Conservation (phyloP, 441 rosid species). For the Corymbia calophylla region DNA sequence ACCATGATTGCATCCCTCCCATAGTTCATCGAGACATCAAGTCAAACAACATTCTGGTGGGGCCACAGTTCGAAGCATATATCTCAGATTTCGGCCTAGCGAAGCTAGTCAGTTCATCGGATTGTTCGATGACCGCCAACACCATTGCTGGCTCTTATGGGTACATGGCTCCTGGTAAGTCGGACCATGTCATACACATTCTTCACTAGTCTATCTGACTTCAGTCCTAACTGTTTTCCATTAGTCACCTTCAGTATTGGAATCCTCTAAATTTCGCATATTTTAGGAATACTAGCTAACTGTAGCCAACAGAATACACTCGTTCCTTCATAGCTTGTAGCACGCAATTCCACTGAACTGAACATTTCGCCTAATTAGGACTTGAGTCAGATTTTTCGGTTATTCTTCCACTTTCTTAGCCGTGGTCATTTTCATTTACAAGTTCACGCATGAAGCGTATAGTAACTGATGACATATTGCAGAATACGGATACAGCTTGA, state of each 20-base stretch:
- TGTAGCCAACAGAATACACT: not conserved
- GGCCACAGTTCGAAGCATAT: slow-evolving; percentile 53
- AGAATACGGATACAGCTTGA: slow-evolving; percentile 76
- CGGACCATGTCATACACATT: not conserved
- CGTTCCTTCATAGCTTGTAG: not conserved
- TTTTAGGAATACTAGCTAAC: not conserved
- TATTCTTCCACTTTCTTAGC: not conserved
- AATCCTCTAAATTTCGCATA: not conserved
- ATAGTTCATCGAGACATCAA: slow-evolving; percentile 65
- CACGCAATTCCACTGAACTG: not conserved
- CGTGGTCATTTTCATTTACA: not conserved
- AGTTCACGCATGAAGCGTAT: not conserved
- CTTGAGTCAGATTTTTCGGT: not conserved
- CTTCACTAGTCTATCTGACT: not conserved
- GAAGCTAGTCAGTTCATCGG: slow-evolving; percentile 44
- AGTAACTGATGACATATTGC: not conserved
- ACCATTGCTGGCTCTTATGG: slow-evolving; percentile 68
- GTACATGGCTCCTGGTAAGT: slow-evolving; percentile 74
- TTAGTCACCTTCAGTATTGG: not conserved
- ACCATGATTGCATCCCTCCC: slow-evolving; percentile 64
- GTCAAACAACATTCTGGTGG: slow-evolving; percentile 63
- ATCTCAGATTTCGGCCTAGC: slow-evolving; percentile 74
- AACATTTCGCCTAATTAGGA: not conserved
- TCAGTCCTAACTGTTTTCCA: not conserved
- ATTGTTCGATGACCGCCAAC: slow-evolving; percentile 31